phyloP scores from a whole-genome alignment of 2,329 filamentous ascomycete genomes.

The Curvularia verruculosa region DNA sequence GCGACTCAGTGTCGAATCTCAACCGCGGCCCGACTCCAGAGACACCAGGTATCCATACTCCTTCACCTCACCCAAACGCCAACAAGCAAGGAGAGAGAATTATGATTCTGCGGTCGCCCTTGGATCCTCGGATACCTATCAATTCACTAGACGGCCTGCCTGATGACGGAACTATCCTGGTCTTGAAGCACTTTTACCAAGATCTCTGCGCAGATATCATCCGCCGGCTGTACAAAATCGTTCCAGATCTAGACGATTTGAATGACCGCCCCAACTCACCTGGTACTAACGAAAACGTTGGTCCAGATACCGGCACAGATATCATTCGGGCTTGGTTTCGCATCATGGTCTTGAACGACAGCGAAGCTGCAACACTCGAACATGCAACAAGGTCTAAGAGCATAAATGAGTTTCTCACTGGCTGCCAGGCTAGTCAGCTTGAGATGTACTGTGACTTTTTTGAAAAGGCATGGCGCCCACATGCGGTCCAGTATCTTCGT shows the following conservation, averaged over 20 bases:
- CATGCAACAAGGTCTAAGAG: slow-evolving; percentile 31
- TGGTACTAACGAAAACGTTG: background rate
- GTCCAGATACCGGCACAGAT: slow-evolving; percentile 27
- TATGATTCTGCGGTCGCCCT: slow-evolving; percentile 31
- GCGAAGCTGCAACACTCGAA: slow-evolving; percentile 30
- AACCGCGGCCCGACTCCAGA: slow-evolving; percentile 4
- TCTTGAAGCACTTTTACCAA: slow-evolving; percentile 37
- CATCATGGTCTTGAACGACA: slow-evolving; percentile 41
- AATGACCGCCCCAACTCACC: slow-evolving; percentile 3
- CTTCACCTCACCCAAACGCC: background rate
- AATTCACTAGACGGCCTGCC: slow-evolving; percentile 25
- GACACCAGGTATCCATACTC: background rate
- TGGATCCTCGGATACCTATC: slow-evolving; percentile 32
- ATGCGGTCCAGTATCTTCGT: slow-evolving; percentile 37
- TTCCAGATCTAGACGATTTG: slow-evolving; percentile 33
- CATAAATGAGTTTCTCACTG: slow-evolving; percentile 32
- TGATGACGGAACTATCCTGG: slow-evolving; percentile 34
- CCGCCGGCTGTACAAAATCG: slow-evolving; percentile 31
- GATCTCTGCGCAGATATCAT: slow-evolving; percentile 33
- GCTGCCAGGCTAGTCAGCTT: slow-evolving; percentile 34
- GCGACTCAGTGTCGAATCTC: slow-evolving; percentile 2
- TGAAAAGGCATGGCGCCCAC: slow-evolving; percentile 38
- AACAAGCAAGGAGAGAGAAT: slow-evolving; percentile 13
- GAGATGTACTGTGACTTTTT: slow-evolving; percentile 41
- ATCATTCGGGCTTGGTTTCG: slow-evolving; percentile 39